Percentiles rank a stretch among this genome's conserved stretches.
Evolutionary conservation across 1,139 yeast genomes (phyloP).

Genomic region (Yamadazyma aaseri): DNA sequence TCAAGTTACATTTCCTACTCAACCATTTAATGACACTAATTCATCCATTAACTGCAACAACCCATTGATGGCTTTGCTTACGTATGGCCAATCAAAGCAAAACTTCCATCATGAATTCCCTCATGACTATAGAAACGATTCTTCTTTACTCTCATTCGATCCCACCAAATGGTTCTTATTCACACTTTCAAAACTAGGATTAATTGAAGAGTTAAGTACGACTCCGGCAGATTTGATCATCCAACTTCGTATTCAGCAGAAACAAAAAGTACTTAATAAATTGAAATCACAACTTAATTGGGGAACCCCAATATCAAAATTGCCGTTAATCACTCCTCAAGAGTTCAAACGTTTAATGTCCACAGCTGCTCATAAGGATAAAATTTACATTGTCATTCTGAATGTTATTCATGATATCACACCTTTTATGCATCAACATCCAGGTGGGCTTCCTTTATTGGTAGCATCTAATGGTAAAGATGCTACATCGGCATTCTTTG

Average conservation of each 20-base stretch:
- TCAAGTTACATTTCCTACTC: constrained; percentile 45
- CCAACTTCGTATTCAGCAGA: constrained; percentile 62
- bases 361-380: constrained; percentile 35
- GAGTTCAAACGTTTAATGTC: constrained; percentile 48
- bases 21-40: constrained; percentile 64
- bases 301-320: constrained; percentile 73
- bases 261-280: constrained; percentile 58
- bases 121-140: constrained; percentile 56
- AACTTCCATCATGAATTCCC: constrained; percentile 78
- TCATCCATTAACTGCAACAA: constrained; percentile 48
- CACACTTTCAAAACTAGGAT: constrained; percentile 37
- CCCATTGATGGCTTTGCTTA: constrained; percentile 53
- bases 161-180: constrained; percentile 66
- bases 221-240: constrained; percentile 49
- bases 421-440: constrained; percentile 71
- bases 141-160: constrained; percentile 54
- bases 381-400: constrained; percentile 44
- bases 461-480: constrained; percentile 67
- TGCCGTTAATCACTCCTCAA: constrained; percentile 51
- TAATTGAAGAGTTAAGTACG: constrained; percentile 38
- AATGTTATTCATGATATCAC: constrained; percentile 72
- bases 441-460: constrained; percentile 65
- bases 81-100: constrained; percentile 65
- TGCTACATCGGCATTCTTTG: constrained; percentile 70
- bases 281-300: constrained; percentile 64